Evolutionary conservation across 2,329 filamentous ascomycete genomes (phyloP).

Genomic region (Epichloe uncinata): DNA sequence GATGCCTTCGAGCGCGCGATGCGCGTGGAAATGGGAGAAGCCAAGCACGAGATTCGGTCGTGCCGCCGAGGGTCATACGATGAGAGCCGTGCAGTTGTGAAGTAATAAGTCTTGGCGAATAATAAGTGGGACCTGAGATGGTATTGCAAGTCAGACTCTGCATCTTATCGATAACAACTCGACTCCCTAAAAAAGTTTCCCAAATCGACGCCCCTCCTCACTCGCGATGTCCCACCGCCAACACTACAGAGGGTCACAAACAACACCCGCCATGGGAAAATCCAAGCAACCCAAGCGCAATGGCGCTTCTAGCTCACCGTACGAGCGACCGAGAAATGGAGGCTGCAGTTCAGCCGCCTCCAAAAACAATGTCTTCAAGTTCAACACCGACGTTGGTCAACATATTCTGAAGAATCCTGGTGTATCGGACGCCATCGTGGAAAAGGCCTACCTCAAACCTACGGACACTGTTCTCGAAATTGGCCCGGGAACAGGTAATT

Average conservation of each 20-base stretch:
- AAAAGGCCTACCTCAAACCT: slow-evolving; percentile 79
- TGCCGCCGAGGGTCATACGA: too few relatives aligned
- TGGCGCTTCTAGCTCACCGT: slow-evolving; percentile 27
- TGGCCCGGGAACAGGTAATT: slow-evolving; percentile 76
- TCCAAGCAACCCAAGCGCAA: slow-evolving; percentile 38
- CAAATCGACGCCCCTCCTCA: not conserved
- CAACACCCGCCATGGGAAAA: slow-evolving; percentile 35
- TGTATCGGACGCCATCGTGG: slow-evolving; percentile 56
- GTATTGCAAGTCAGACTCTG: not conserved
- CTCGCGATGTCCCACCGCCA: slow-evolving; percentile 3
- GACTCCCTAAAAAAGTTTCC: slow-evolving; percentile 3
- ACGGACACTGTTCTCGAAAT: slow-evolving; percentile 86
- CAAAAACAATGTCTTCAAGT: slow-evolving; percentile 86
- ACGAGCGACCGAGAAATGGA: slow-evolving; percentile 24
- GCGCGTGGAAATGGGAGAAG: not conserved
- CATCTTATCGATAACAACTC: slow-evolving; percentile 12
- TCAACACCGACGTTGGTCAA: slow-evolving; percentile 78
- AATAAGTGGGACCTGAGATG: not conserved
- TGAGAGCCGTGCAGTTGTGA: not conserved
- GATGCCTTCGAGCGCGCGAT: slow-evolving; percentile 5
- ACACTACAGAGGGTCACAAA: not conserved
- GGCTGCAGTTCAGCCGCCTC: slow-evolving; percentile 7
- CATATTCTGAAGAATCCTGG: slow-evolving; percentile 91
- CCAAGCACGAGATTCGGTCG: not conserved
- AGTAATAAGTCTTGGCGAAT: not conserved